A percentile compares a stretch with the other conserved stretches of the same genome.
phyloP scores from a whole-genome alignment of 331 rosid species.

The Rhamnella rubrinervis region DNA sequence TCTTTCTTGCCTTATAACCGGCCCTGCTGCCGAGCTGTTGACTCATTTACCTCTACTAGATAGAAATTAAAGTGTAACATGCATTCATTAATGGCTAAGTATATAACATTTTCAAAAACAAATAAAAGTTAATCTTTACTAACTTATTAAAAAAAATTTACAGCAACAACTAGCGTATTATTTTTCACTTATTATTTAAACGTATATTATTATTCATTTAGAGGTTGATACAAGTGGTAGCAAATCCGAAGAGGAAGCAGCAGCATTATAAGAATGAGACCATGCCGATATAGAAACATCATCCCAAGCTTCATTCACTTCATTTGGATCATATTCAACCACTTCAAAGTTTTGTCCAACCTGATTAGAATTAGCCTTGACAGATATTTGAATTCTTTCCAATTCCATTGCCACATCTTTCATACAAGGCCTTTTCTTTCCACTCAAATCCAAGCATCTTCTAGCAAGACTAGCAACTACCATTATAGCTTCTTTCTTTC shows the following conservation, averaged over 20 bases:
- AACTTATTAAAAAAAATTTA: no score
- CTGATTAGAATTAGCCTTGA: background rate
- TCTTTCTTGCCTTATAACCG: no score
- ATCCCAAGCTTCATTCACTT: slow-evolving; percentile 14
- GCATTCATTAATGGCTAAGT: no score
- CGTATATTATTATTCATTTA: no score
- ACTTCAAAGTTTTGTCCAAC: background rate
- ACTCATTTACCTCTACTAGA: no score
- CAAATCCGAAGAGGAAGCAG: background rate
- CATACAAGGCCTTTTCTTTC: slow-evolving; percentile 28
- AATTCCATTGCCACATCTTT: slow-evolving; percentile 24
- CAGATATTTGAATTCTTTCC: slow-evolving; percentile 21
- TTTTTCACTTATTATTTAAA: no score
- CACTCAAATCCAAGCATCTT: slow-evolving; percentile 23
- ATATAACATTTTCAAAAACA: no score
- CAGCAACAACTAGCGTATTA: no score
- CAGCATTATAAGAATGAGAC: background rate
- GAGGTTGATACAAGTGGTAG: no score
- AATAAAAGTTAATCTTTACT: no score
- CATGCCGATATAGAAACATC: background rate
- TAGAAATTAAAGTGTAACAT: no score
- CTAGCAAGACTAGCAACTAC: slow-evolving; percentile 12
- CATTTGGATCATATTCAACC: slow-evolving; percentile 1
- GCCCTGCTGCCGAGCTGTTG: no score
- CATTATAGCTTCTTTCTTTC: background rate